A percentile compares a stretch with the other conserved stretches of the same genome.
Evolutionary conservation across 352 stramenopile genomes (phyloP).

Genomic region (Pythium brachiatum): DNA sequence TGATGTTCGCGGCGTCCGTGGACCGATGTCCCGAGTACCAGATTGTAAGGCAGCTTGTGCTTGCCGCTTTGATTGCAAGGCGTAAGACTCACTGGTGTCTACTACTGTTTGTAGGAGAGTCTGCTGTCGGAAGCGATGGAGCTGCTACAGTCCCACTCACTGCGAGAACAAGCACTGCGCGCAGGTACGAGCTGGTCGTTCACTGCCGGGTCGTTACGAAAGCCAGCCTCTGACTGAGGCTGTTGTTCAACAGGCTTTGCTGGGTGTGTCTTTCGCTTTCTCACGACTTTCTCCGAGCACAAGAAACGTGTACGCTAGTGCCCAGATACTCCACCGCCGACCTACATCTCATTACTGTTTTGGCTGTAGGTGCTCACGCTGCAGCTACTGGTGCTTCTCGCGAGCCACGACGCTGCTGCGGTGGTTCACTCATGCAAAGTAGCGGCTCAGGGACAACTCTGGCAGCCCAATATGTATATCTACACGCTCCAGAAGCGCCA

Average conservation of each 20-base stretch:
- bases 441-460: constrained; percentile 61
- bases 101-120: constrained; percentile 36
- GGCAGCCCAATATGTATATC: constrained; percentile 81
- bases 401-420: constrained; percentile 43
- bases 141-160: constrained; percentile 41
- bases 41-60: constrained; percentile 30
- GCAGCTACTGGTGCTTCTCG: constrained; percentile 51
- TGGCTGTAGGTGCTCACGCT: constrained; percentile 47
- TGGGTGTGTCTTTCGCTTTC: constrained; percentile 54
- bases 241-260: constrained; percentile 38
- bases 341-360: neutral
- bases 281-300: constrained; percentile 47
- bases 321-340: neutral
- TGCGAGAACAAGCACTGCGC: constrained; percentile 45
- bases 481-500: constrained; percentile 74
- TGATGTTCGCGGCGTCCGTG: constrained; percentile 59
- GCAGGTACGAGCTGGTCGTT: constrained; percentile 35
- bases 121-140: constrained; percentile 55
- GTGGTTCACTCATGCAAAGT: constrained; percentile 57
- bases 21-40: constrained; percentile 62
- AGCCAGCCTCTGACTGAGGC: neutral
- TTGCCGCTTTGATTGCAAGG: neutral
- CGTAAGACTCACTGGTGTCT: neutral
- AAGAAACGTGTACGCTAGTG: constrained; percentile 49
- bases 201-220: neutral